A percentile compares a stretch with the other conserved stretches of the same genome.
Conservation (phyloP, 352 stramenopile species). For the Pythium dissotocum region DNA sequence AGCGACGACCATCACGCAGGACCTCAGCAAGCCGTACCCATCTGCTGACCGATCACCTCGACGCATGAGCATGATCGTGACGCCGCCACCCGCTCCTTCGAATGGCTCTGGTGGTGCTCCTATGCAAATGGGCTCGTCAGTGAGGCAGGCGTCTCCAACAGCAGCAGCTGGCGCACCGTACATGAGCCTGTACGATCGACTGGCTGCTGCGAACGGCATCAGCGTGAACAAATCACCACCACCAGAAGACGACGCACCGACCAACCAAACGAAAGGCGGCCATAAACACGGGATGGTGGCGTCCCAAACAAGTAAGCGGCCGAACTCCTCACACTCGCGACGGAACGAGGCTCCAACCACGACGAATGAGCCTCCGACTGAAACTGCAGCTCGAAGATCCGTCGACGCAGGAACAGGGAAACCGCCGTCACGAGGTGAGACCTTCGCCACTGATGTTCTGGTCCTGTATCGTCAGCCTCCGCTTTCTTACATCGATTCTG, state of each 20-base stretch:
- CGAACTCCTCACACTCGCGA: slow-evolving; percentile 14
- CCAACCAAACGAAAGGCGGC: background rate
- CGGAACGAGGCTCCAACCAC: slow-evolving; percentile 10
- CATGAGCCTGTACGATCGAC: slow-evolving; percentile 67
- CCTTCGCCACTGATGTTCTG: background rate
- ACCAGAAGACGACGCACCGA: background rate
- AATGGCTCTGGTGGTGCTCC: background rate
- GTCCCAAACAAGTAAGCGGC: background rate
- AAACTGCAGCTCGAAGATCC: background rate
- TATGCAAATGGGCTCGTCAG: background rate
- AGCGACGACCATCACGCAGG: slow-evolving; percentile 30
- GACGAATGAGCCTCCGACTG: background rate
- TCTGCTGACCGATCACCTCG: slow-evolving; percentile 8
- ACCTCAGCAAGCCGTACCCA: slow-evolving; percentile 24
- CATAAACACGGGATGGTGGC: background rate
- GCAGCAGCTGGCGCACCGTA: slow-evolving; percentile 32
- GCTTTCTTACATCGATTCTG: background rate
- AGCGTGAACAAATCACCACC: slow-evolving; percentile 4
- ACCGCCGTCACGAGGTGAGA: slow-evolving; percentile 1
- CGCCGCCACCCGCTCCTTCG: slow-evolving; percentile 8
- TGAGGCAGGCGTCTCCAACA: slow-evolving; percentile 15
- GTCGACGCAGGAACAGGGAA: background rate
- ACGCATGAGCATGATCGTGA: background rate
- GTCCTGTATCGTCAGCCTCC: background rate
- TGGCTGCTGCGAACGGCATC: slow-evolving; percentile 52